Evolutionary conservation across 2,329 filamentous ascomycete genomes (phyloP), one percentile per base, ranked within the genome.

Genomic region (Penicillium italicum): DNA sequence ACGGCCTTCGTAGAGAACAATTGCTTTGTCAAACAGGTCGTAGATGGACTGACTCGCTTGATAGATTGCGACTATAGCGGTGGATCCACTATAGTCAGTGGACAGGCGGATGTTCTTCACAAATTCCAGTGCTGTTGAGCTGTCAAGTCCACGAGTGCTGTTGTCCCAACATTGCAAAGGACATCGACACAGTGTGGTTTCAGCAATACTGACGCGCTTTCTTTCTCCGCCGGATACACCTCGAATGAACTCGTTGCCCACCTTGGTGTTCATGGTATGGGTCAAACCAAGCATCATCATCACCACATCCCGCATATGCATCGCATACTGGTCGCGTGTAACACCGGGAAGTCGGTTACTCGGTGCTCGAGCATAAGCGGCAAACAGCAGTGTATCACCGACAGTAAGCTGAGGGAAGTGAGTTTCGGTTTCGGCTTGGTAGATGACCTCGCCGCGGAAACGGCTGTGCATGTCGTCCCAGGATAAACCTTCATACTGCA

Each of bases 381-480:
- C 89, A 61, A 92, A 92, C 45, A 84, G 85, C 41, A 92, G 80
- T 1, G 89, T 93, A 64, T 92, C 87, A 49, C 88, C 88, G 22
- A 91, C 88, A 0, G 83, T 87, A 64, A 93, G 75, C 75, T 86
- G 83, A 12, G 89, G 88, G 67, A 92, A 92, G 73, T 92, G 89
- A 5, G 89, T 86, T 68, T 94, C 90, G 28, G 89, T 86, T 72
- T 93, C 90, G 50, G 88, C 88, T 1, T 89, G 91, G 75, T 93
- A 94, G 70, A 93, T 91, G 59, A 88, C 88, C 73, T 94, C 90
- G 60, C 90, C 90, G n/a, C 89, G 86, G 74, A 92, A 91, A 2
- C 77, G 78, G 12, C 82, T 83, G 75, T 90, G 85, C 88, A 93
- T 92, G 66, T 90, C 82, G 64, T 89, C 75, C 53, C 88, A 81